Conservation (phyloP, 257 asterid species). For the Solanum bukasovii region DNA sequence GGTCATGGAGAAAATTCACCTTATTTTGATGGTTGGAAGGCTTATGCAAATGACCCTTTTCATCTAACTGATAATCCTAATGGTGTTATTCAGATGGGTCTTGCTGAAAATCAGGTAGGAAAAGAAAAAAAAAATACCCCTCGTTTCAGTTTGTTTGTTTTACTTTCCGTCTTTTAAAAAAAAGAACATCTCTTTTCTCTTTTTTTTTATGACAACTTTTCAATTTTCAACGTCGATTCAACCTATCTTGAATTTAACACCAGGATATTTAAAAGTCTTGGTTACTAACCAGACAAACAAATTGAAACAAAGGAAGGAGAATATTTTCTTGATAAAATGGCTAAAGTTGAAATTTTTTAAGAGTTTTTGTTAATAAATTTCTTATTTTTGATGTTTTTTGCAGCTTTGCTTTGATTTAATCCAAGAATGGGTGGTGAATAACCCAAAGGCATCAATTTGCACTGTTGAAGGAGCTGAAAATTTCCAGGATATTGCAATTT, state of each 20-base stretch:
- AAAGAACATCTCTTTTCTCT: too few species aligned
- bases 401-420: conserved; percentile 60
- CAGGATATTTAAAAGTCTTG: neutral
- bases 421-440: conserved; percentile 42
- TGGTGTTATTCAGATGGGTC: conserved; percentile 69
- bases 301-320: neutral
- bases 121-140: neutral
- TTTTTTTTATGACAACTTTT: too few species aligned
- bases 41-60: conserved; percentile 48
- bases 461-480: conserved; percentile 36
- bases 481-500: conserved; percentile 53
- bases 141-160: neutral
- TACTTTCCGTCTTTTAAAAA: neutral
- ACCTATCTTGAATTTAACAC: too few species aligned
- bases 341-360: neutral
- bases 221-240: neutral
- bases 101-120: conserved; percentile 58
- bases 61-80: conserved; percentile 38
- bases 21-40: conserved; percentile 68
- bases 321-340: neutral
- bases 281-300: neutral
- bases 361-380: neutral
- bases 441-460: conserved; percentile 60
- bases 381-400: neutral
- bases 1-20: conserved; percentile 70